Evolutionary conservation across 139 green algal genomes (phyloP).

Genomic region (Closterium sp.): DNA sequence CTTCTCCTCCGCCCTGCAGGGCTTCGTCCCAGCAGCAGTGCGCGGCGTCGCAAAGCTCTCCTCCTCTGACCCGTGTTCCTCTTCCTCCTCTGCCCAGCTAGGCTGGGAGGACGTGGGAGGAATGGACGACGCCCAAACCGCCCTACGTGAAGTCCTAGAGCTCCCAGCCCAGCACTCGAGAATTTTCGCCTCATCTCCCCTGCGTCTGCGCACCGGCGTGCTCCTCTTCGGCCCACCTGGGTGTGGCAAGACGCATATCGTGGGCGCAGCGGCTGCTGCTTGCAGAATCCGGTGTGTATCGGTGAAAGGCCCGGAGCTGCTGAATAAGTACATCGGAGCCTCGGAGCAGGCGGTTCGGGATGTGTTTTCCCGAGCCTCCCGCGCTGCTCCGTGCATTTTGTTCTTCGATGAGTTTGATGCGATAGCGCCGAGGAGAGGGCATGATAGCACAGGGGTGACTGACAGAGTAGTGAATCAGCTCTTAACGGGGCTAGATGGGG

Average conservation of each 20-base stretch:
- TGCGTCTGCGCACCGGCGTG: constrained; percentile 85
- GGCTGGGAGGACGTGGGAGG: constrained; percentile 69
- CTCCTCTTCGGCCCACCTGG: constrained; percentile 96
- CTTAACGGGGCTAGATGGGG: constrained; percentile 96
- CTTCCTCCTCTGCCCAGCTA: neutral
- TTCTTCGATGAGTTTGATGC: constrained; percentile 99
- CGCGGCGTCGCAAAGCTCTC: constrained; percentile 10
- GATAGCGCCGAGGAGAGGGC: constrained; percentile 85
- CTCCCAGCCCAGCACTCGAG: constrained; percentile 68
- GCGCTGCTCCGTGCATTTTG: constrained; percentile 88
- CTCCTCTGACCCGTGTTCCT: neutral
- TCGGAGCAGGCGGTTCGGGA: constrained; percentile 73
- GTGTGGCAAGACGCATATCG: constrained; percentile 93
- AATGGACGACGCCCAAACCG: constrained; percentile 68
- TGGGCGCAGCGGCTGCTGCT: constrained; percentile 69
- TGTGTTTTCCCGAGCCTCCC: constrained; percentile 80
- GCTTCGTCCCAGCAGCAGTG: constrained; percentile 45
- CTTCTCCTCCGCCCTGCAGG: constrained; percentile 24
- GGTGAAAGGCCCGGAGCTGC: constrained; percentile 91
- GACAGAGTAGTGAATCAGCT: constrained; percentile 96
- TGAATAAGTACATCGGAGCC: constrained; percentile 99
- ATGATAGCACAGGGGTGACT: constrained; percentile 91
- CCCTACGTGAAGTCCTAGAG: constrained; percentile 79
- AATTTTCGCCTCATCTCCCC: constrained; percentile 67
- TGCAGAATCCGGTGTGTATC: constrained; percentile 69